Evolutionary conservation across 2,329 filamentous ascomycete species (phyloP).

Genomic region (Aspergillus ochraceus): DNA sequence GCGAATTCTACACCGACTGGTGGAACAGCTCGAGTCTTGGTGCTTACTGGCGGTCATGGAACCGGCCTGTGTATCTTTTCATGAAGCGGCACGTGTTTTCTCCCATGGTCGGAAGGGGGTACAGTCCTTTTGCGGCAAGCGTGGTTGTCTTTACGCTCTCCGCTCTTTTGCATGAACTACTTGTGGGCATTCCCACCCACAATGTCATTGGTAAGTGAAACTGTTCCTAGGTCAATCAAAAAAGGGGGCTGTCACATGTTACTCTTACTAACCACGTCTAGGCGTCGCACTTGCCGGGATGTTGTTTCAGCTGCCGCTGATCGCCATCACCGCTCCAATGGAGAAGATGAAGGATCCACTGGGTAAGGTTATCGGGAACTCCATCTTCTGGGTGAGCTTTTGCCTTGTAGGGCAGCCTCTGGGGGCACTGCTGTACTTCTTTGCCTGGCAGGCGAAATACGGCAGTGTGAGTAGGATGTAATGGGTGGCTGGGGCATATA

Average conservation of each 20-base stretch:
- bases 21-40: constrained; percentile 91
- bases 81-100: constrained; percentile 94
- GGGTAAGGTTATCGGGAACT: constrained; percentile 81
- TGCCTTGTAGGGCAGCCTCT: constrained; percentile 93
- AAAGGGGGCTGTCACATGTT: background rate
- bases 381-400: constrained; percentile 95
- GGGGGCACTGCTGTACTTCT: constrained; percentile 91
- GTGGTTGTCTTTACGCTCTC: constrained; percentile 84
- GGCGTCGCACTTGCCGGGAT: constrained; percentile 93
- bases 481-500: no score
- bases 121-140: constrained; percentile 69
- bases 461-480: constrained; percentile 65
- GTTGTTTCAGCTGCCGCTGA: constrained; percentile 88
- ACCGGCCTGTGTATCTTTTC: constrained; percentile 94
- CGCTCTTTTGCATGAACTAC: constrained; percentile 83
- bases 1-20: constrained; percentile 96
- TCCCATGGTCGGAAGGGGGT: constrained; percentile 81
- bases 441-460: constrained; percentile 98
- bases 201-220: constrained; percentile 72
- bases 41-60: constrained; percentile 94
- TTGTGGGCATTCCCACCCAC: constrained; percentile 92
- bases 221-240: background rate
- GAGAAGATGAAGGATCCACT: constrained; percentile 75
- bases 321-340: constrained; percentile 74
- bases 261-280: constrained; percentile 31